These are phyloP conservation scores for Microsporum audouinii DNA, from an alignment of 2,329 filamentous ascomycete species.

Conservation along the genomic window DNA sequence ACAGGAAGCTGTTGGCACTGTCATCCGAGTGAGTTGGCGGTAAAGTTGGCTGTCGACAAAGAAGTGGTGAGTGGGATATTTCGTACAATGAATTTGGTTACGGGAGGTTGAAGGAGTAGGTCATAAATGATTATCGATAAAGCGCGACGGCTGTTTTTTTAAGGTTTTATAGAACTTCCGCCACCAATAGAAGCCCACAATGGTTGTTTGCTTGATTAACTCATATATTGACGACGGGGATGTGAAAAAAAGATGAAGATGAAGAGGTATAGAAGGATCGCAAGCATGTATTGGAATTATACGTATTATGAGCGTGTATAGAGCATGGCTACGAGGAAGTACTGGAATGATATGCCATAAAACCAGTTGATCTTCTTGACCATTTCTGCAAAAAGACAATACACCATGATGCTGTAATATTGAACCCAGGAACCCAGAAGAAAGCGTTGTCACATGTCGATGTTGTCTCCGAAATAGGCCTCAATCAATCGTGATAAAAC, in stretches of 20 bases:
- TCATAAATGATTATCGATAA: background rate
- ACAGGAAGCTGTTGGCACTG: no score
- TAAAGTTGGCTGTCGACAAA: background rate
- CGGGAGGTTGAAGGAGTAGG: background rate
- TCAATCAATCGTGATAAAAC: constrained; percentile 2
- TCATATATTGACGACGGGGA: background rate
- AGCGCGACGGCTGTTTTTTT: background rate
- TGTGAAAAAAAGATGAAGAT: background rate
- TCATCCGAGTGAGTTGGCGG: background rate
- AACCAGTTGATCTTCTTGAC: background rate
- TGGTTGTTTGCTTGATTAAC: background rate
- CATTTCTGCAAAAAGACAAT: background rate
- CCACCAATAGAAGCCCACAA: background rate
- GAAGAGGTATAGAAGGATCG: background rate
- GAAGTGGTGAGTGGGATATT: background rate
- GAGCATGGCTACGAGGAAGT: background rate
- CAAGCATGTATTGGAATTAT: background rate
- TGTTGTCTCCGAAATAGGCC: background rate
- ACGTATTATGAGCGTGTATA: background rate
- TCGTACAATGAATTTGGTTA: background rate
- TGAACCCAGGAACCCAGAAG: background rate
- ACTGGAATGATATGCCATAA: background rate
- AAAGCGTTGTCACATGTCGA: background rate
- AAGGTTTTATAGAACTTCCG: background rate
- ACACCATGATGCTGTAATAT: background rate